Percentiles rank a stretch among this genome's conserved stretches.
These are phyloP conservation scores for Vitis hybrid DNA, from an alignment of 177 flowering plant genomes.

Conservation along the genomic window DNA sequence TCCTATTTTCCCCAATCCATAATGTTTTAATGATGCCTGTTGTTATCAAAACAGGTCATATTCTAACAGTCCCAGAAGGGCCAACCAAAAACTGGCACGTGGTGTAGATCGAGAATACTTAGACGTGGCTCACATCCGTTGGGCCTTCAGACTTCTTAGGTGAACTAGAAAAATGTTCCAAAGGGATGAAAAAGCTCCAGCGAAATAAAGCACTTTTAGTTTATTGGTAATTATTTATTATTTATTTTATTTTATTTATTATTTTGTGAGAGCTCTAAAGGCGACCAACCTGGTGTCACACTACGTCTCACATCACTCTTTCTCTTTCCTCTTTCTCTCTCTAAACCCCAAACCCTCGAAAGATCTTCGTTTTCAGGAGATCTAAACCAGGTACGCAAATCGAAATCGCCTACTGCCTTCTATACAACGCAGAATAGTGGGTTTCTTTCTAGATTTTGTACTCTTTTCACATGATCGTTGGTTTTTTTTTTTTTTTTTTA, in stretches of 20 bases:
- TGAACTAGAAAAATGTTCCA: too few species aligned
- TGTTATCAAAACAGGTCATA: too few species aligned
- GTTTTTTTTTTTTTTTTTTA: not conserved
- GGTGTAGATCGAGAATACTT: too few species aligned
- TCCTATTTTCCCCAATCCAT: too few species aligned
- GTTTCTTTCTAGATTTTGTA: not conserved
- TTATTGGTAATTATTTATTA: too few species aligned
- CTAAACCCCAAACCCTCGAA: conserved; percentile 20
- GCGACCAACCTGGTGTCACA: not conserved
- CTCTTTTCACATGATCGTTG: not conserved
- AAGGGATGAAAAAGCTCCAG: too few species aligned
- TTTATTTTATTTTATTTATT: not conserved
- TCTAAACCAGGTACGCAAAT: conserved; percentile 10
- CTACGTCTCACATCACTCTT: not conserved
- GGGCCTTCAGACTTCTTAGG: too few species aligned
- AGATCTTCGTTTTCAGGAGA: not conserved
- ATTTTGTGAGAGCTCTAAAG: conserved; percentile 7
- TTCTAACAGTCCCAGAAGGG: too few species aligned
- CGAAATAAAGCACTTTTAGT: too few species aligned
- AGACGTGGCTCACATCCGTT: too few species aligned
- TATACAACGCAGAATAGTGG: not conserved
- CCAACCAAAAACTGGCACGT: too few species aligned
- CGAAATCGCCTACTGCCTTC: not conserved
- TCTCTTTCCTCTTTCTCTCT: conserved; percentile 5
- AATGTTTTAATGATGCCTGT: too few species aligned